A percentile compares a stretch with the other conserved stretches of the same genome.
Evolutionary conservation across 2,329 filamentous ascomycete genomes (phyloP).

Genomic region (Sclerotinia subarctica): DNA sequence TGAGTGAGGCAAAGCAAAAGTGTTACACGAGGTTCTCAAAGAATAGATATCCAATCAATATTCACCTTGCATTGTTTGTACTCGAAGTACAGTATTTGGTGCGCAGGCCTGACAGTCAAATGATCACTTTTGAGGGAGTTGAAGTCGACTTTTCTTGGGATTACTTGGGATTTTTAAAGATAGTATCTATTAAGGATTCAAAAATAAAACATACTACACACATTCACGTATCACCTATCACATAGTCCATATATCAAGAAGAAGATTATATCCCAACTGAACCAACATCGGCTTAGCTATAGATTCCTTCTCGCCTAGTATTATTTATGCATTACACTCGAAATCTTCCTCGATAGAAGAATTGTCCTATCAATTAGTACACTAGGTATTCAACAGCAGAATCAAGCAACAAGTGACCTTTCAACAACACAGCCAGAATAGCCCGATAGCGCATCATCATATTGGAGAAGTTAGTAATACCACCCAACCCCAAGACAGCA

Average conservation of each 20-base stretch:
- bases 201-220: too few species aligned
- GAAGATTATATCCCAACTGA: background rate
- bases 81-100: too few species aligned
- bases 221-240: too few species aligned
- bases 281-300: background rate
- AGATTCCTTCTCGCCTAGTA: too few species aligned
- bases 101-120: background rate
- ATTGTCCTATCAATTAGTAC: too few species aligned
- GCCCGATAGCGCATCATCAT: background rate
- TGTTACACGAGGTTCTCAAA: background rate
- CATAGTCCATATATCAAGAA: too few species aligned
- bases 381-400: too few species aligned
- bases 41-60: background rate
- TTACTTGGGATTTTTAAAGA: background rate
- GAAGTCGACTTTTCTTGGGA: background rate
- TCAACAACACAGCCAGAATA: background rate
- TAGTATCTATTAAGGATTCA: too few species aligned
- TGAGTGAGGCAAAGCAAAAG: background rate
- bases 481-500: background rate
- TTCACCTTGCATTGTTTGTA: background rate
- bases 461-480: background rate
- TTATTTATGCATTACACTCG: too few species aligned
- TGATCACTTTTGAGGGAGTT: background rate
- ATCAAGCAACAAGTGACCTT: background rate
- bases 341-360: too few species aligned